Percentiles rank a stretch among this genome's conserved stretches.
These are phyloP conservation scores for Amanita molliuscula DNA, from an alignment of 768 basidiomycete genomes.

Conservation along the genomic window DNA sequence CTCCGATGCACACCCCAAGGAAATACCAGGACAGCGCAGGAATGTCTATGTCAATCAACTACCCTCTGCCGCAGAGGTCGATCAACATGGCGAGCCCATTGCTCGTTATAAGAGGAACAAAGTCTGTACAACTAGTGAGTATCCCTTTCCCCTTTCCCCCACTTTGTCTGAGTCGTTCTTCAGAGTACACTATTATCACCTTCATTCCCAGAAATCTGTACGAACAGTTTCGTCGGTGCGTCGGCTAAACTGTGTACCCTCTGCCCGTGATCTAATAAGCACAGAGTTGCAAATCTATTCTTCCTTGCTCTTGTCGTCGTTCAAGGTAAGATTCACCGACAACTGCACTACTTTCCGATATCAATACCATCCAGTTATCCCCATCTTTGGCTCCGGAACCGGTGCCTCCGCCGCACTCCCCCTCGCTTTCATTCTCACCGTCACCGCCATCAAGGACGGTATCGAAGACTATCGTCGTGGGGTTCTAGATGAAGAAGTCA, in stretches of 20 bases:
- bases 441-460: conserved; percentile 93
- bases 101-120: conserved; percentile 85
- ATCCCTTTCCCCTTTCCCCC: background rate
- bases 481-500: conserved; percentile 82
- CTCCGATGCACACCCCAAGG: conserved; percentile 18
- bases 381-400: conserved; percentile 82
- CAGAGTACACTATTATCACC: conserved; percentile 85
- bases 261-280: conserved; percentile 5
- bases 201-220: conserved; percentile 92
- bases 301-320: conserved; percentile 78
- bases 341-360: too few relatives aligned
- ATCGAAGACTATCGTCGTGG: conserved; percentile 94
- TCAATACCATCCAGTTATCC: conserved; percentile 47
- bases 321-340: conserved; percentile 39
- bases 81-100: conserved; percentile 64
- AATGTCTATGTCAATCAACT: conserved; percentile 77
- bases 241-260: background rate
- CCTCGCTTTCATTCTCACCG: conserved; percentile 72
- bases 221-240: conserved; percentile 87
- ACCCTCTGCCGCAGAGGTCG: conserved; percentile 53
- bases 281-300: conserved; percentile 84
- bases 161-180: background rate
- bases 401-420: conserved; percentile 79
- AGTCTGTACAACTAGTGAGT: conserved; percentile 87
- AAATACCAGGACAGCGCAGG: conserved; percentile 44